These are phyloP conservation scores for Backusella luteola DNA, from an alignment of 192 early-diverging fungal genomes.

Conservation along the genomic window DNA sequence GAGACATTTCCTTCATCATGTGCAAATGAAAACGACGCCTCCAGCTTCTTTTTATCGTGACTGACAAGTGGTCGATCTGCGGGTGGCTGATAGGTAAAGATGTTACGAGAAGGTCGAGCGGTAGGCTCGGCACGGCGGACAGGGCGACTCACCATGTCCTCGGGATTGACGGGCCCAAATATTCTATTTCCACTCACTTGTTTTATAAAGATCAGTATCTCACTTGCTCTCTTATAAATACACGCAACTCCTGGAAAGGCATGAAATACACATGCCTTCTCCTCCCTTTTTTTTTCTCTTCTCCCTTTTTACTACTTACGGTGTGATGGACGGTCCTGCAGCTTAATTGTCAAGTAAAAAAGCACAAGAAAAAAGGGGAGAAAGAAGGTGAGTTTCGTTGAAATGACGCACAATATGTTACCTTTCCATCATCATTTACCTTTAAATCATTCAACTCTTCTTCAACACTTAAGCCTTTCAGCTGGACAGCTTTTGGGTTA, in stretches of 20 bases:
- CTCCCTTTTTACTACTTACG: not conserved
- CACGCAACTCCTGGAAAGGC: not conserved
- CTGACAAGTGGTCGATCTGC: conserved; percentile 19
- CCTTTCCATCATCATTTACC: not conserved
- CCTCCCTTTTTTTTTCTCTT: not conserved
- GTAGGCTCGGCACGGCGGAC: not conserved
- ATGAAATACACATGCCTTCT: not conserved
- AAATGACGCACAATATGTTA: not conserved
- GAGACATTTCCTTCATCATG: conserved; percentile 1
- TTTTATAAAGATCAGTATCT: not conserved
- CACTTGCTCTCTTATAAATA: not conserved
- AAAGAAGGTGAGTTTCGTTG: not conserved
- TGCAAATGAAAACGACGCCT: conserved; percentile 15
- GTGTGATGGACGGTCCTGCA: not conserved
- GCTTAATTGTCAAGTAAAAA: not conserved
- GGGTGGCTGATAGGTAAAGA: conserved; percentile 29
- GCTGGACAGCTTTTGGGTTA: not conserved
- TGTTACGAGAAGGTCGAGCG: conserved; percentile 24
- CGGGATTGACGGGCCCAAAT: conserved; percentile 25
- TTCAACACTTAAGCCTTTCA: not conserved
- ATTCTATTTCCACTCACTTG: conserved; percentile 20
- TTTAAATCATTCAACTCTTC: not conserved
- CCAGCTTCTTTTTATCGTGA: conserved; percentile 15
- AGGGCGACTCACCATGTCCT: conserved; percentile 19
- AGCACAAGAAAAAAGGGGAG: not conserved